Conservation (phyloP, 148 eudicot species). For the Fagopyrum homotropicum region DNA sequence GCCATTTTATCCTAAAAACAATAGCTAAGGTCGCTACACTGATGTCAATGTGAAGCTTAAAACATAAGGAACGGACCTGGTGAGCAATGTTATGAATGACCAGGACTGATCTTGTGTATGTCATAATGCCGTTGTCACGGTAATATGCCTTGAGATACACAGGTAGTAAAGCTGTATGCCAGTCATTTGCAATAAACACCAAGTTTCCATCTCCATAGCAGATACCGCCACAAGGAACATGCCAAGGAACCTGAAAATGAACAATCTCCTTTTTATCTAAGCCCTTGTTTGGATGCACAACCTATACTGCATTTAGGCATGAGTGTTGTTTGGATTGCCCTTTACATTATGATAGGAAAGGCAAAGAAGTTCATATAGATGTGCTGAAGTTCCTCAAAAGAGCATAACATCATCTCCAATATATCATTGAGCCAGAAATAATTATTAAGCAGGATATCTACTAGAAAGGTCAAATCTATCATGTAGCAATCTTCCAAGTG, state of each 20-base stretch:
- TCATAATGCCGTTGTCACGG: slow-evolving; percentile 85
- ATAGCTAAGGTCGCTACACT: not conserved
- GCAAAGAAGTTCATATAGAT: no score
- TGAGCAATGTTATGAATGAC: slow-evolving; percentile 97
- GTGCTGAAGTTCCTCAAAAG: not conserved
- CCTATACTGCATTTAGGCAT: no score
- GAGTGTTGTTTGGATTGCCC: no score
- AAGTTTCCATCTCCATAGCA: slow-evolving; percentile 98
- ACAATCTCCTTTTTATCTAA: not conserved
- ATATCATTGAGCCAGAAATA: no score
- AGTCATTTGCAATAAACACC: slow-evolving; percentile 95
- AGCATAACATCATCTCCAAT: not conserved
- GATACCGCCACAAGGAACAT: slow-evolving; percentile 95
- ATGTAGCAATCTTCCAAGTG: no score
- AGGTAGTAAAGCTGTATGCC: slow-evolving; percentile 96
- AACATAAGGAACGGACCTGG: slow-evolving; percentile 45
- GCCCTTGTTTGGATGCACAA: no score
- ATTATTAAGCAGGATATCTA: no score
- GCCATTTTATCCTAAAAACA: no score
- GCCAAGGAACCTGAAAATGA: slow-evolving; percentile 81
- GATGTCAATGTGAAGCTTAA: not conserved
- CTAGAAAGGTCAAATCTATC: no score
- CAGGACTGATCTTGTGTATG: slow-evolving; percentile 70
- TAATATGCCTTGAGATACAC: slow-evolving; percentile 95
- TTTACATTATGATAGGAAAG: not conserved